A percentile compares a stretch with the other conserved stretches of the same genome.
Conservation (phyloP, 2,329 filamentous ascomycete species). For the Monilinia fructigena region DNA sequence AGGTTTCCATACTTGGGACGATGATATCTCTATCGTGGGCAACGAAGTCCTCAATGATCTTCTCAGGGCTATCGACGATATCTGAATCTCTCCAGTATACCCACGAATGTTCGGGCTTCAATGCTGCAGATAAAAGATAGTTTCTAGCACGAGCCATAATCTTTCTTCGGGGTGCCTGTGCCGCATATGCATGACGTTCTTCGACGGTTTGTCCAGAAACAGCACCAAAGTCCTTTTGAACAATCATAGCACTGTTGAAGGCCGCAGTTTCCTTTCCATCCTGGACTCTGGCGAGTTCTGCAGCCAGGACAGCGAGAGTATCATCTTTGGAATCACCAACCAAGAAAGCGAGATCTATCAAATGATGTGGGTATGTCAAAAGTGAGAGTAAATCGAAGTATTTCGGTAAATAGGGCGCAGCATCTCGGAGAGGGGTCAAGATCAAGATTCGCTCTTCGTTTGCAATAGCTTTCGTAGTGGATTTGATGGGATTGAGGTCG, state of each 20-base stretch:
- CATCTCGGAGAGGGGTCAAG: constrained; percentile 89
- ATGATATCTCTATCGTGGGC: constrained; percentile 90
- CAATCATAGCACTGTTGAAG: constrained; percentile 79
- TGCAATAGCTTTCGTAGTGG: constrained; percentile 71
- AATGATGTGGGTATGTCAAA: constrained; percentile 88
- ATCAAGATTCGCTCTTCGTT: constrained; percentile 89
- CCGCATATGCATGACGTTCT: constrained; percentile 80
- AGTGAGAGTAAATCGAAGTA: constrained; percentile 92
- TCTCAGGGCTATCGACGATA: constrained; percentile 83
- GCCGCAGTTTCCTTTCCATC: constrained; percentile 68
- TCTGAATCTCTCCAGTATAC: constrained; percentile 99
- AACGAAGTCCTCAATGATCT: constrained; percentile 92
- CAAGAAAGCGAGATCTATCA: constrained; percentile 94
- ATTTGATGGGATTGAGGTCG: constrained; percentile 81
- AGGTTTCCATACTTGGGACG: constrained; percentile 75
- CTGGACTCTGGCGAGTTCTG: constrained; percentile 86
- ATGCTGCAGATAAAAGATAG: constrained; percentile 77
- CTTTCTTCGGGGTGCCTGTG: constrained; percentile 86
- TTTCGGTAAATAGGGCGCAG: constrained; percentile 74
- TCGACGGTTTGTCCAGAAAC: constrained; percentile 68
- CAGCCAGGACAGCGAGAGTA: constrained; percentile 79
- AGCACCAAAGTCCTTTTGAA: constrained; percentile 84
- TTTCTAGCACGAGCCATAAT: constrained; percentile 88
- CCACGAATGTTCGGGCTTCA: constrained; percentile 96
- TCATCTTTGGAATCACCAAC: constrained; percentile 91